Percentiles rank a stretch among this genome's conserved stretches.
Evolutionary conservation across 2,329 filamentous ascomycete genomes (phyloP).

Genomic region (Cercospora brassicicola): DNA sequence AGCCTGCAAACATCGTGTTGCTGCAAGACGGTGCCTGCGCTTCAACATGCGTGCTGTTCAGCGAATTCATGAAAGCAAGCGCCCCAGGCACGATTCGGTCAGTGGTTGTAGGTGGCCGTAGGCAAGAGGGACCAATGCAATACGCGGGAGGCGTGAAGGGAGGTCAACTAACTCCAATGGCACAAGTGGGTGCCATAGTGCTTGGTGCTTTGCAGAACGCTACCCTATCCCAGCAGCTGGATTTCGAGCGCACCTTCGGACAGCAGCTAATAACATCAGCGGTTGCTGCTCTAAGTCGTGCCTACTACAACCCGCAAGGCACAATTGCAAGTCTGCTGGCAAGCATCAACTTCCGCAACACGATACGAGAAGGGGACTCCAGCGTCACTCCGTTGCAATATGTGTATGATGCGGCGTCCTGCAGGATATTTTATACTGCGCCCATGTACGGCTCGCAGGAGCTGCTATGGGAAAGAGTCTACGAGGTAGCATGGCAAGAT

Average conservation of each 20-base stretch:
- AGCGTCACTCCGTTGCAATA: conserved; percentile 42
- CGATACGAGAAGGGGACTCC: conserved; percentile 37
- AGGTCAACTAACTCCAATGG: conserved; percentile 35
- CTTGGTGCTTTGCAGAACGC: not conserved
- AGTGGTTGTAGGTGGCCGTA: conserved; percentile 44
- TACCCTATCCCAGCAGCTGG: not conserved
- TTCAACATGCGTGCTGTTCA: conserved; percentile 46
- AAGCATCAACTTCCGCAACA: conserved; percentile 42
- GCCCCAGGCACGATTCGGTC: conserved; percentile 38
- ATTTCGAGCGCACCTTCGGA: conserved; percentile 5
- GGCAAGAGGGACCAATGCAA: conserved; percentile 44
- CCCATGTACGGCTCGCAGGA: conserved; percentile 41
- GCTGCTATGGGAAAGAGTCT: conserved; percentile 43
- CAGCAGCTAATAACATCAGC: conserved; percentile 2
- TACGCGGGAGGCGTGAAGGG: conserved; percentile 46
- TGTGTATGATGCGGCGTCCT: conserved; percentile 46
- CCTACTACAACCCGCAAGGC: not conserved
- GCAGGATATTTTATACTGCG: conserved; percentile 44
- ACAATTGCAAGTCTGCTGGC: conserved; percentile 20
- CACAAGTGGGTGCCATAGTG: not conserved
- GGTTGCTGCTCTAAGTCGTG: conserved; percentile 12
- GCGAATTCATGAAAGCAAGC: conserved; percentile 46
- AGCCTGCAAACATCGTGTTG: conserved; percentile 44
- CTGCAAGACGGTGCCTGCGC: conserved; percentile 47
- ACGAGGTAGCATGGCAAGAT: conserved; percentile 39